Evolutionary conservation across 257 asterid genomes (phyloP).

Genomic region (Handroanthus guayacan): DNA sequence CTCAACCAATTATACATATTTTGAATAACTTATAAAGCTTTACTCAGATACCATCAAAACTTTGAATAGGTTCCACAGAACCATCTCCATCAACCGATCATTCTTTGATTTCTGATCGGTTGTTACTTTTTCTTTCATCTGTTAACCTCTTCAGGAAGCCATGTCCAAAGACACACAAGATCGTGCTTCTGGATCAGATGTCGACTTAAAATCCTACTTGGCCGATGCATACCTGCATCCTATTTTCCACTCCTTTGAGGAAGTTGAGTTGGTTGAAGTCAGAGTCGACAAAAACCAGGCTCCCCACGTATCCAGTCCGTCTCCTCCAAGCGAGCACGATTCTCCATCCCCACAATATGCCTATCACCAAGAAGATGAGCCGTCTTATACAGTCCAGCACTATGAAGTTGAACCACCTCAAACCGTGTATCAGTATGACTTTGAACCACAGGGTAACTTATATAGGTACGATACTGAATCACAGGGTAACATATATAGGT

Average conservation of each 20-base stretch:
- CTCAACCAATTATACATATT: no score
- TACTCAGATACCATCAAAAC: not conserved
- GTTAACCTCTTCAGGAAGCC: slow-evolving; percentile 75
- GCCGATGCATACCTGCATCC: slow-evolving; percentile 97
- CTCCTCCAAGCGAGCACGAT: slow-evolving; percentile 55
- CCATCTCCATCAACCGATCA: not conserved
- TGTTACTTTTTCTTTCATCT: not conserved
- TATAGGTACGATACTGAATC: slow-evolving; percentile 37
- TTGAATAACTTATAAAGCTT: no score
- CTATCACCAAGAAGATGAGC: slow-evolving; percentile 45
- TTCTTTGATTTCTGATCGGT: not conserved
- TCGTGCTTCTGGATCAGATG: slow-evolving; percentile 54
- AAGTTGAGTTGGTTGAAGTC: slow-evolving; percentile 72
- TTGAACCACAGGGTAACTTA: slow-evolving; percentile 41
- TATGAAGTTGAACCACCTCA: slow-evolving; percentile 57
- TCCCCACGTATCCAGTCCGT: slow-evolving; percentile 37
- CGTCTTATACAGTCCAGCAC: slow-evolving; percentile 51
- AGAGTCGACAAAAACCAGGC: slow-evolving; percentile 52
- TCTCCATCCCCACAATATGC: slow-evolving; percentile 59
- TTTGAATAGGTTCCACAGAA: not conserved
- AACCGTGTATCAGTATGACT: slow-evolving; percentile 47
- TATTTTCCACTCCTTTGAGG: slow-evolving; percentile 83
- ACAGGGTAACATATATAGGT: slow-evolving; percentile 30
- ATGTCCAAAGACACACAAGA: slow-evolving; percentile 77
- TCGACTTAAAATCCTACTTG: slow-evolving; percentile 65